Percentiles rank a stretch among this genome's conserved stretches.
Evolutionary conservation across 257 asterid genomes (phyloP).

Genomic region (Prunella vulgaris): DNA sequence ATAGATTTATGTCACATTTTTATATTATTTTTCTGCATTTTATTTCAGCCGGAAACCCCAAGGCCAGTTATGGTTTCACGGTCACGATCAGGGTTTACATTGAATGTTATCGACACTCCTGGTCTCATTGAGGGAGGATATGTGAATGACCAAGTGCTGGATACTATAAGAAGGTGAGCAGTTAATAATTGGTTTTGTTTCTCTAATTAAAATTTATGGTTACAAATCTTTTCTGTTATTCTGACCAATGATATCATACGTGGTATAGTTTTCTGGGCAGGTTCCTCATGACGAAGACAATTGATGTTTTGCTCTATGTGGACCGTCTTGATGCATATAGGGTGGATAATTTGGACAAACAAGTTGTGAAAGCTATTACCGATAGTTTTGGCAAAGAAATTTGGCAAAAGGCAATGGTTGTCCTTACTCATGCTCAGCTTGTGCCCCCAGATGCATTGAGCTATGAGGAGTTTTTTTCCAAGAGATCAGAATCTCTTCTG

Average conservation of each 20-base stretch:
- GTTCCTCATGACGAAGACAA: constrained; percentile 83
- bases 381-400: constrained; percentile 77
- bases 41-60: constrained; percentile 80
- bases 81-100: constrained; percentile 74
- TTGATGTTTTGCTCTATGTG: constrained; percentile 92
- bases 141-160: constrained; percentile 76
- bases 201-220: not conserved
- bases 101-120: constrained; percentile 90
- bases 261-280: constrained; percentile 45
- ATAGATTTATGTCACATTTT: not conserved
- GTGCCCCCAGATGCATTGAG: constrained; percentile 95
- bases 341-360: constrained; percentile 92
- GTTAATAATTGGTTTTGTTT: not conserved
- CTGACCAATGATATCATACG: not conserved
- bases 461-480: constrained; percentile 75
- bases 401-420: constrained; percentile 80
- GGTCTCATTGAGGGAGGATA: constrained; percentile 97
- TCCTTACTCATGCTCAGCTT: constrained; percentile 95
- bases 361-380: constrained; percentile 80
- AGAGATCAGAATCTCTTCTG: constrained; percentile 83
- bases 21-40: not conserved
- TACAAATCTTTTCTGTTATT: not conserved
- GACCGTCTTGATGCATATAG: constrained; percentile 96
- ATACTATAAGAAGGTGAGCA: constrained; percentile 70
- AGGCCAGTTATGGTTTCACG: constrained; percentile 96